Conservation (phyloP, 805 yeast species). For the Maudiozyma pseudohumilis region DNA sequence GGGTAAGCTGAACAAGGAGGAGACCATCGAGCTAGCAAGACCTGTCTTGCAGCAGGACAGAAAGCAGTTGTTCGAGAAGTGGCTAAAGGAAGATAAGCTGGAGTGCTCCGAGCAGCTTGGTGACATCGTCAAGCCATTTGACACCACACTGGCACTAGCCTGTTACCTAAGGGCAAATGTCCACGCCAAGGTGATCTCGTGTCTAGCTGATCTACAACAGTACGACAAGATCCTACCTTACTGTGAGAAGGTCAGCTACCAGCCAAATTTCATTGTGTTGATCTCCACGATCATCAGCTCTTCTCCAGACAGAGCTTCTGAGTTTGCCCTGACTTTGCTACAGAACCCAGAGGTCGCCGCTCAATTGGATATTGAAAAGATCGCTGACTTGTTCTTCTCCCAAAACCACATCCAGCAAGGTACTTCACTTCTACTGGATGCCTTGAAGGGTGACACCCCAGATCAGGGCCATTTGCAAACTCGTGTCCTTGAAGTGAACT, state of each 20-base stretch:
- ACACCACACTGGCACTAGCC: conserved; percentile 76
- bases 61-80: conserved; percentile 86
- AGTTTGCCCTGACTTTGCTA: conserved; percentile 82
- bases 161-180: conserved; percentile 77
- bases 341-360: conserved; percentile 49
- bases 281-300: conserved; percentile 84
- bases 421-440: conserved; percentile 92
- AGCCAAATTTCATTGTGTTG: conserved; percentile 82
- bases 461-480: conserved; percentile 95
- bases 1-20: conserved; percentile 86
- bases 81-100: conserved; percentile 91
- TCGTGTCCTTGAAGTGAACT: conserved; percentile 81
- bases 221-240: conserved; percentile 92
- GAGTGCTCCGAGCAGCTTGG: conserved; percentile 96
- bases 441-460: conserved; percentile 86
- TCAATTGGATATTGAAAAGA: conserved; percentile 67
- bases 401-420: conserved; percentile 96
- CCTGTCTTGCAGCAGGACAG: conserved; percentile 95
- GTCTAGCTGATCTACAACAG: conserved; percentile 91
- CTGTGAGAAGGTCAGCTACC: conserved; percentile 78
- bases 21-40: conserved; percentile 87
- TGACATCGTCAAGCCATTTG: conserved; percentile 85
- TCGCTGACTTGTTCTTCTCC: conserved; percentile 88
- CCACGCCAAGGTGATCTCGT: conserved; percentile 82
- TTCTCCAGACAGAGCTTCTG: conserved; percentile 97